These are phyloP conservation scores for Boletus holoroseus DNA, from an alignment of 1,284 basidiomycete genomes.

Conservation along the genomic window DNA sequence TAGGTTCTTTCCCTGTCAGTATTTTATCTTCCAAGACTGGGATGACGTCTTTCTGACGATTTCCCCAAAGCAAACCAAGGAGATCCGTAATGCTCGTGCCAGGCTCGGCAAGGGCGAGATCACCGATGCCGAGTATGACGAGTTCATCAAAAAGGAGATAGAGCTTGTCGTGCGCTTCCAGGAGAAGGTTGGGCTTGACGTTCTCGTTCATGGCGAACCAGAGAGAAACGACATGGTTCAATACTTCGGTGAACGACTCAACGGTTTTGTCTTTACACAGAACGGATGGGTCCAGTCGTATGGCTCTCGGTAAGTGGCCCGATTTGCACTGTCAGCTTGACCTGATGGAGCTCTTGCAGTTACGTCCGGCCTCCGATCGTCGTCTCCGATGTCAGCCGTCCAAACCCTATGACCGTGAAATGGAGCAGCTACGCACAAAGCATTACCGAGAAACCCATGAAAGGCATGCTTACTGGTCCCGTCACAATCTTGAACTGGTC, in stretches of 20 bases:
- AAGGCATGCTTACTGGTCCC: constrained; percentile 98
- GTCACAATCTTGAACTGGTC: constrained; percentile 99
- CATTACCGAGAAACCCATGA: constrained; percentile 92
- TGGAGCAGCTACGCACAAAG: constrained; percentile 98
- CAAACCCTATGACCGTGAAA: constrained; percentile 90
- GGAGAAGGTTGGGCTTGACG: constrained; percentile 92
- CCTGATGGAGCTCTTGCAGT: constrained; percentile 45
- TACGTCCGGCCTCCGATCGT: constrained; percentile 99
- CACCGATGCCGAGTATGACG: constrained; percentile 85
- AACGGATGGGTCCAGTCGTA: constrained; percentile 99
- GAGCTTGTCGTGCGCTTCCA: constrained; percentile 93
- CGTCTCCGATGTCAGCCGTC: constrained; percentile 96
- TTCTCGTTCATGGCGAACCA: constrained; percentile 98
- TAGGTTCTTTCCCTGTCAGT: constrained; percentile 91
- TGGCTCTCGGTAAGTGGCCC: constrained; percentile 67
- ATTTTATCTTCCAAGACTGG: background rate
- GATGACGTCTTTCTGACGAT: background rate
- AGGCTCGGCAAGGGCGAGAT: constrained; percentile 94
- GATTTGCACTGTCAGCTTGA: background rate
- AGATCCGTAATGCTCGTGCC: constrained; percentile 94
- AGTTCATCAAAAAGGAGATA: constrained; percentile 99
- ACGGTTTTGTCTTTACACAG: constrained; percentile 97
- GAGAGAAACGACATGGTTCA: constrained; percentile 99
- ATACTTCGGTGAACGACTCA: constrained; percentile 98
- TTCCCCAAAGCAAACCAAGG: constrained; percentile 83